A percentile compares a stretch with the other conserved stretches of the same genome.
Conservation (phyloP, 1,284 basidiomycete species). For the Trichosporon sp. region DNA sequence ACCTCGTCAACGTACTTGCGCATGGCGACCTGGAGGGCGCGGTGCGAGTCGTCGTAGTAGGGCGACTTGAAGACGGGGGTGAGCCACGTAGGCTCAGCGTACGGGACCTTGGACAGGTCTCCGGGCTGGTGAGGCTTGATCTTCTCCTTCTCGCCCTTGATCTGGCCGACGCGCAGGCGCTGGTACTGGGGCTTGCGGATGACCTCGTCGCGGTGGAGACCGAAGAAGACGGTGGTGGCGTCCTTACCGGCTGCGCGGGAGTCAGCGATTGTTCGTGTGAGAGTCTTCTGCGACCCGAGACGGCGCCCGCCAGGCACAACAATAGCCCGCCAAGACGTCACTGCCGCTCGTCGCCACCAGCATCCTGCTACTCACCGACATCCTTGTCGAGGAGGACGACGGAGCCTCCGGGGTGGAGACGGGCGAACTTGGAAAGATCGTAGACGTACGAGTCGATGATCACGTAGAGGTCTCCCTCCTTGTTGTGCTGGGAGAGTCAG, state of each 20-base stretch:
- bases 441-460: constrained; percentile 78
- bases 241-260: constrained; percentile 59
- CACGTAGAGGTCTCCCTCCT: constrained; percentile 71
- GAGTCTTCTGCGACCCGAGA: background rate
- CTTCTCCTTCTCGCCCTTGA: constrained; percentile 61
- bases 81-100: constrained; percentile 83
- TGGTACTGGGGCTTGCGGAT: constrained; percentile 60
- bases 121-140: constrained; percentile 59
- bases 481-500: constrained; percentile 61
- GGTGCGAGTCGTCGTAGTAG: constrained; percentile 68
- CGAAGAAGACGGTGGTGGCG: constrained; percentile 79
- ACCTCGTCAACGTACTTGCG: constrained; percentile 58
- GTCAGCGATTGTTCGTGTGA: constrained; percentile 6
- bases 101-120: constrained; percentile 61
- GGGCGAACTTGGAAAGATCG: constrained; percentile 70
- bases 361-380: constrained; percentile 41
- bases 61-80: constrained; percentile 70
- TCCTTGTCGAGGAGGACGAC: constrained; percentile 68
- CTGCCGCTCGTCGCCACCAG: background rate
- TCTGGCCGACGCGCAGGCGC: constrained; percentile 65
- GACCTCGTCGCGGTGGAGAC: constrained; percentile 77
- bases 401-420: constrained; percentile 75
- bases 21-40: constrained; percentile 51
- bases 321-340: background rate
- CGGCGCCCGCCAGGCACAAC: background rate